Base-by-base conservation (phyloP, 768 basidiomycete species). In the Lenzites betulinus region DNA sequence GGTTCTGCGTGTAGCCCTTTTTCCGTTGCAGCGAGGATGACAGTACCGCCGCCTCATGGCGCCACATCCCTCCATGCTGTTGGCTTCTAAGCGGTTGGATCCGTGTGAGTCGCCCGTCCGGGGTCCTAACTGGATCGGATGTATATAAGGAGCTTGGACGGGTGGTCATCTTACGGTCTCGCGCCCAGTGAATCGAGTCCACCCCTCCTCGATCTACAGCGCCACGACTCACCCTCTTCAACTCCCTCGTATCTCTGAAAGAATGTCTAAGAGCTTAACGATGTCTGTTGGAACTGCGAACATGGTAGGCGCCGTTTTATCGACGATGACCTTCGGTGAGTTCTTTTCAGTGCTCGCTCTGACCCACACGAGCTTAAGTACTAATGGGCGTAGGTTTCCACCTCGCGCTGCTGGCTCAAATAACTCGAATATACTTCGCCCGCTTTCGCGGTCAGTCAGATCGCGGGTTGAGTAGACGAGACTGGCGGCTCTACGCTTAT, bases 291-390 rank as follows among this genome's bases (percentile, higher is more conserved):
- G 39, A 8, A 62, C 53, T 30, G 58, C 58, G 0, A 58, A 60
- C 59, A 54, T 72, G 60, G 60, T 67, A 47, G 71, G 71, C 7
- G 63, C 67, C 1, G 42, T 70, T 18, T 46, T 72, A 20, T 66
- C 70, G 7, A 66, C 60, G 7, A 41, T 70, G 23, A 63, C 66
- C 11, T 72, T 69, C 41, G 71, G 71, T 71, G 22, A 55, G 70
- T 58, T 22, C 22, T 5, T 8, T 13, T 11, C 23, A 22, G 20
- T 13, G 22, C 20, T 11, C 33, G 20, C 25, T 22, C 5, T 12
- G 5, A 33, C 23, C 13, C 3, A 50, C 3, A 12, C 33, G 3
- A 23, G 15, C 33, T 28, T 13, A 23, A 23, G 51, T 28, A 20
- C 16, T 44, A 26, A 2, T 38, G 18, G 2, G 15, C 41, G 6